phyloP scores from a whole-genome alignment of 208 protist genomes.

The Phytomonas sp. region DNA sequence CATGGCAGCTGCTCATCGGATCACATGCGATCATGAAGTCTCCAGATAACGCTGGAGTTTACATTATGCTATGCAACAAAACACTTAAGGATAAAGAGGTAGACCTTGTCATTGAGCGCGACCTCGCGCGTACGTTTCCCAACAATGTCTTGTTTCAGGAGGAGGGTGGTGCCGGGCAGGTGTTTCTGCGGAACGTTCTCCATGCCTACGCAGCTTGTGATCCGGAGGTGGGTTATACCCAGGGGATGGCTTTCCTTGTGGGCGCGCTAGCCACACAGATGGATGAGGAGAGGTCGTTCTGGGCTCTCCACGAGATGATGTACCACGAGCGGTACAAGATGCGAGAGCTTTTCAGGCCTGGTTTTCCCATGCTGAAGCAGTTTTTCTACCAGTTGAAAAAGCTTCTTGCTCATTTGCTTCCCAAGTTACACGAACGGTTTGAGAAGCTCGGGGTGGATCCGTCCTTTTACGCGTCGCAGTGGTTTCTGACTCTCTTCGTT shows the following conservation, averaged over 20 bases:
- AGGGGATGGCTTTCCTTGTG: conserved; percentile 92
- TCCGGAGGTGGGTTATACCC: conserved; percentile 91
- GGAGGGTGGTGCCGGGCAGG: conserved; percentile 73
- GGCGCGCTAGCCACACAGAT: conserved; percentile 84
- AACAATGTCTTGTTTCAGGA: conserved; percentile 85
- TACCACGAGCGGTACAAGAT: conserved; percentile 73
- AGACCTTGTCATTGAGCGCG: conserved; percentile 60
- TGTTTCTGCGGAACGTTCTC: conserved; percentile 82
- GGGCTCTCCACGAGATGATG: conserved; percentile 86
- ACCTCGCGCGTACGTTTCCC: conserved; percentile 85
- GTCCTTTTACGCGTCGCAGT: conserved; percentile 89
- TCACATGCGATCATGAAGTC: conserved; percentile 67
- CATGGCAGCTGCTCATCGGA: conserved; percentile 83
- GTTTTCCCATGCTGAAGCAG: conserved; percentile 86
- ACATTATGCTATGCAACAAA: conserved; percentile 62
- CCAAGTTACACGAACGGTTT: conserved; percentile 71
- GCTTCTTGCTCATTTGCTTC: conserved; percentile 67
- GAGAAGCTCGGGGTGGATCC: conserved; percentile 61
- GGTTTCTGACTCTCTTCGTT: conserved; percentile 91
- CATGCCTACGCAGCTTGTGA: conserved; percentile 86
- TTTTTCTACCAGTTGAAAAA: conserved; percentile 85
- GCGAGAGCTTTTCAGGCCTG: conserved; percentile 80
- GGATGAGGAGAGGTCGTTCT: conserved; percentile 90
- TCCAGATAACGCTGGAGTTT: conserved; percentile 64
- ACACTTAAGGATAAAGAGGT: conserved; percentile 48